Base-by-base conservation (phyloP, 305 asterid genomes). In the Ilex paraguariensis region DNA sequence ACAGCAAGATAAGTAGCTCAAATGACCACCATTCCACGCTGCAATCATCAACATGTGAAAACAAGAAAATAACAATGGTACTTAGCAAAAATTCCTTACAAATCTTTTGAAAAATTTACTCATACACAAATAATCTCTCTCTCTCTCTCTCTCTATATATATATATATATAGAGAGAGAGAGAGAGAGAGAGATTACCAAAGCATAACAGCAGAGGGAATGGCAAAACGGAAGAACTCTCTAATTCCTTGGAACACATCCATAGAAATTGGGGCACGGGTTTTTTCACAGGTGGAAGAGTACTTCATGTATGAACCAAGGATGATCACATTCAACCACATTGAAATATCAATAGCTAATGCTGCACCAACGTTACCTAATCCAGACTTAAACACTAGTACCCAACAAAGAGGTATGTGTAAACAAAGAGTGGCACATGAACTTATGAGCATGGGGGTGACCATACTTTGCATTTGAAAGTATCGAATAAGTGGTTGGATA, bases 171-270 rank as follows among this genome's bases (percentile, higher is more conserved):
- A 21, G 28, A 21, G 28, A 21, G 28, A 21, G 28, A 1, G 28
- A 21, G 32, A 45, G 10, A 32, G 33, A 33, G 31, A 33, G 54
- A 15, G 28, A 62, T 57, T 80, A 90, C 97, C 96, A 90, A 51
- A 84, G 67, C 97, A 90, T 87, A 49, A 82, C 63, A 53, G 95
- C 91, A 51, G 97, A 88, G 73, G 97, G 96, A 62, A 86, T 48
- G 3, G 93, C 91, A 65, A 81, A 81, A 11, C 70, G 48, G 66
- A 91, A 88, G 64, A 79, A 86, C 10, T 77, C 91, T 49, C 58
- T 67, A 65, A 82, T 69, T 66, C 93, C 95, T 2, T 62, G 54
- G 40, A 91, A 72, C 8, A 86, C 59, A 79, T 77, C 82, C 82
- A 70, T 66, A 0, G 91, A 84, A 62, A 91, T 0, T 7, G 80